Evolutionary conservation across 129 eudicot species (phyloP), one percentile per base, ranked within the genome.

Genomic region (Flaveria ramosissima): DNA sequence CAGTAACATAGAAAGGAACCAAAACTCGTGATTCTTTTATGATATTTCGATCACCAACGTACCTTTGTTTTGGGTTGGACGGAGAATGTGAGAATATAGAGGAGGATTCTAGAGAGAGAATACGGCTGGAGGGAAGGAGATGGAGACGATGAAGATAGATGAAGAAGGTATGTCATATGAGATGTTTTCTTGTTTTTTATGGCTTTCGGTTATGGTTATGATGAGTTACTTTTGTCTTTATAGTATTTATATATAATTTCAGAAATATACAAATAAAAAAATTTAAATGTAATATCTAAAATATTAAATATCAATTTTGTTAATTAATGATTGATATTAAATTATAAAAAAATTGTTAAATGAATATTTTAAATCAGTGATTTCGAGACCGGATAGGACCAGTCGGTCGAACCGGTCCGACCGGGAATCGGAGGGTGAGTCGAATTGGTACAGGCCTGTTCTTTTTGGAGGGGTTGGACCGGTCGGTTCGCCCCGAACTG

Each of bases 101-200:
- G 63, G 76, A 70, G 71, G 77, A 71, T 79, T 63, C 12, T 69
- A 66, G 83, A 72, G 78, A 79, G 78, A 71, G 46, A 71, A 61
- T 65, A 65, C 19, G 51, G 51, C 5, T 6, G 42, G 42, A 26
- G 53, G 26, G 76, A 16, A 12, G 52, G 55, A 9, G 26, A 36
- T 13, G 36, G 26, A 20, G 57, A 59, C 36, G 23, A 20, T 16
- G 70, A 64, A 72, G 76, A 53, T 46, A 57, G 61, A 71, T 46
- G 72, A 45, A 13, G 72, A 45, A 13, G 48, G 63, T 72, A 23
- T 55, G 68, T 72, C 74, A 63, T 79, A 73, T 79, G 68, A 55
- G 73, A 41, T 79, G 78, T 79, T 79, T 64, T 19, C 65, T 63
- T 62, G 78, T 72, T 79, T 20, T 42, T 60, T 79, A 36, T 15